These are phyloP conservation scores for Hymenoscyphus linearis DNA, from an alignment of 2,329 filamentous ascomycete genomes.

Conservation along the genomic window DNA sequence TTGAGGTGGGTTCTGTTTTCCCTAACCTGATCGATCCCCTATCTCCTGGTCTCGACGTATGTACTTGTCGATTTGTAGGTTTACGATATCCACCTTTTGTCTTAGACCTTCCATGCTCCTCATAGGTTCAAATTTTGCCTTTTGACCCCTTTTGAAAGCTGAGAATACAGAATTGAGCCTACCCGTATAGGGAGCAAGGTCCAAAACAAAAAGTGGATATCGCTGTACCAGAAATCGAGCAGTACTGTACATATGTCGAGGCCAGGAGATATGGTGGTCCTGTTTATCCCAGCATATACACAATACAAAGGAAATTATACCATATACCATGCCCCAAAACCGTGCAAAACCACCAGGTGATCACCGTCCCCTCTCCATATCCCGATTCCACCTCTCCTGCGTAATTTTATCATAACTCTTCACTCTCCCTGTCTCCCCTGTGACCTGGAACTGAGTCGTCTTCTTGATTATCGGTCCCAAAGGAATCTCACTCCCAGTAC, in stretches of 20 bases:
- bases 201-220: too few relatives aligned
- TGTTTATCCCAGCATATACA: neutral
- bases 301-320: neutral
- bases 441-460: neutral
- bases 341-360: neutral
- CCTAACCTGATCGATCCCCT: neutral
- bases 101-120: too few relatives aligned
- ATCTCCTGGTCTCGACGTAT: too few relatives aligned
- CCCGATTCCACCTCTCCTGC: neutral
- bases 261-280: too few relatives aligned
- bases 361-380: neutral
- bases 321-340: neutral
- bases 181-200: too few relatives aligned
- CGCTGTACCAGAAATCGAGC: too few relatives aligned
- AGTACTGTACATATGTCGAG: too few relatives aligned
- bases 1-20: neutral
- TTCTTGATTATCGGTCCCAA: neutral
- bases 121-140: too few relatives aligned
- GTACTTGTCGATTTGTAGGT: too few relatives aligned
- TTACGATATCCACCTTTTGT: too few relatives aligned
- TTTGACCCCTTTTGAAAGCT: too few relatives aligned
- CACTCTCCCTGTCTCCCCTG: neutral
- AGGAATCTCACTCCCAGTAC: neutral
- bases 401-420: neutral
- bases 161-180: too few relatives aligned